Evolutionary conservation across 495 filamentous ascomycete genomes (phyloP).

Genomic region (Parathielavia appendiculata): DNA sequence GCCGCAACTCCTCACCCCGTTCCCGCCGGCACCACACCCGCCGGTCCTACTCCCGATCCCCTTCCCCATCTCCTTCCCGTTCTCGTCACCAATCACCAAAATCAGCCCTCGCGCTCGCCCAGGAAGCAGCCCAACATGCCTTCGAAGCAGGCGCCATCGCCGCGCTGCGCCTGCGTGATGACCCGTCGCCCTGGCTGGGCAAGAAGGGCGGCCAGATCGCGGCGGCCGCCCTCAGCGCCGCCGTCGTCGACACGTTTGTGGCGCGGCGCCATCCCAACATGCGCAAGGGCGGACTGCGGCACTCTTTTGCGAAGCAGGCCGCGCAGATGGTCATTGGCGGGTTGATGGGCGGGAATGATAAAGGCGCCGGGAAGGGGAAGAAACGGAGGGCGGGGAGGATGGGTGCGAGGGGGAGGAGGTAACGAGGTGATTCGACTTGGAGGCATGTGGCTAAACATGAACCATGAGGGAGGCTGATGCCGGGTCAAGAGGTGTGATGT

Average conservation of each 20-base stretch:
- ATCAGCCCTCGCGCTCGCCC: neutral
- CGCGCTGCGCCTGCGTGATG: constrained; percentile 25
- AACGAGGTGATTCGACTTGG: neutral
- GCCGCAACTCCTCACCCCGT: neutral
- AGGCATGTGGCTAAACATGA: too few relatives aligned
- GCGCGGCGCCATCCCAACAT: constrained; percentile 22
- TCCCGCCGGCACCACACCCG: neutral
- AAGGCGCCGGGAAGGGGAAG: neutral
- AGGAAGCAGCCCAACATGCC: constrained; percentile 19
- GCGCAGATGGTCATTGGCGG: constrained; percentile 23
- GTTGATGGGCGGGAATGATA: constrained; percentile 17
- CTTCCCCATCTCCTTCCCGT: too few relatives aligned
- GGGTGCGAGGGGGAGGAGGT: constrained; percentile 5
- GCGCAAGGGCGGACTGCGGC: constrained; percentile 26
- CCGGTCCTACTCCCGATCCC: neutral
- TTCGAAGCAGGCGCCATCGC: constrained; percentile 30
- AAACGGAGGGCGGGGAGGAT: neutral
- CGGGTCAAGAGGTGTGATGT: too few relatives aligned
- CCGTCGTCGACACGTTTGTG: constrained; percentile 30
- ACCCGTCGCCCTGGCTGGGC: constrained; percentile 28
- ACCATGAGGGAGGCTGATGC: too few relatives aligned
- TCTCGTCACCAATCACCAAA: neutral
- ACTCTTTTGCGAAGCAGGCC: constrained; percentile 26
- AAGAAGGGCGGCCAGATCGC: constrained; percentile 28
- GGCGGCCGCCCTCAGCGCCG: constrained; percentile 29